Conservation (phyloP, 2,329 filamentous ascomycete genomes). For the Cordyceps cicadae region DNA sequence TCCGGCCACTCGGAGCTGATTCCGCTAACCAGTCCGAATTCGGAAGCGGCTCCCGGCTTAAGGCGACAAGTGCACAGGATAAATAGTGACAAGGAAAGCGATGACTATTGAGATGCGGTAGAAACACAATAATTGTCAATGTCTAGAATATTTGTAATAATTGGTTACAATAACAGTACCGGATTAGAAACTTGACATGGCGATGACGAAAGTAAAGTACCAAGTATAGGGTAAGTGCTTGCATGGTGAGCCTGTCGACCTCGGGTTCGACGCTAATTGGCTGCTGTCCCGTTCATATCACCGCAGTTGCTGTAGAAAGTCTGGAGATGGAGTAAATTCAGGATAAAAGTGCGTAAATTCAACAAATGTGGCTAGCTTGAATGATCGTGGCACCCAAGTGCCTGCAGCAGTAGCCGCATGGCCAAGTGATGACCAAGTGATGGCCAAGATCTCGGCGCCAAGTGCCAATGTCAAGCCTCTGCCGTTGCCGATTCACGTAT, state of each 20-base stretch:
- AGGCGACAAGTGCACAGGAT: not conserved
- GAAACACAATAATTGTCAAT: no score
- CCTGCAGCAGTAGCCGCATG: not conserved
- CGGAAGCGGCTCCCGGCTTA: not conserved
- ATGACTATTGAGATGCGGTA: no score
- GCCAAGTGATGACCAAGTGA: not conserved
- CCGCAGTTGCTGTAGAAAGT: no score
- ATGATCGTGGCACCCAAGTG: no score
- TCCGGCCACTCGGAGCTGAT: constrained; percentile 1
- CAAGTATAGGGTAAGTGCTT: no score
- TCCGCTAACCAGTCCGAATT: constrained; percentile 1
- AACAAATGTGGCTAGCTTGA: not conserved
- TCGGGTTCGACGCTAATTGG: no score
- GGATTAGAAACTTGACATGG: no score
- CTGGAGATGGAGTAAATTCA: not conserved
- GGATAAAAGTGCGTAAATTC: not conserved
- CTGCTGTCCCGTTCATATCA: no score
- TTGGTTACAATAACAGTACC: no score
- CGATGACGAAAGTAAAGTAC: no score
- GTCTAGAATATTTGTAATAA: no score
- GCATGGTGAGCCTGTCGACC: no score
- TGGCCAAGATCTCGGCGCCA: not conserved
- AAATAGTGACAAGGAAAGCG: not conserved
- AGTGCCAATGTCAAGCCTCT: not conserved
- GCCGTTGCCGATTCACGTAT: not conserved